Percentiles rank a stretch among this genome's conserved stretches.
phyloP scores from a whole-genome alignment of 2,329 filamentous ascomycete genomes.

The Ceratocystis ficicola region DNA sequence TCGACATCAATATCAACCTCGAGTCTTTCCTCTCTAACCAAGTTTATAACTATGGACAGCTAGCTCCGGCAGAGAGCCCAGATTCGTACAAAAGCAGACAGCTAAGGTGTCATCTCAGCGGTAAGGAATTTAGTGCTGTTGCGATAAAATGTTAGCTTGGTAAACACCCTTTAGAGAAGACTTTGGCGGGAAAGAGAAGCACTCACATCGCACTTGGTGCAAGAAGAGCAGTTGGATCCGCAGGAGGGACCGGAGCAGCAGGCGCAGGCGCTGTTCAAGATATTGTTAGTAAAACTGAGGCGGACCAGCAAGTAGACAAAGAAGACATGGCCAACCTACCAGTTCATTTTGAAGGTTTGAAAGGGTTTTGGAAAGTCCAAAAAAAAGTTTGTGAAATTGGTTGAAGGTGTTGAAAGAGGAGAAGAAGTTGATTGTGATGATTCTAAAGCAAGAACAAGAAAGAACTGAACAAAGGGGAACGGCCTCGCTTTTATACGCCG shows the following conservation, averaged over 20 bases:
- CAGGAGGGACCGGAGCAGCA: constrained; percentile 18
- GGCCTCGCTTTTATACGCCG: constrained; percentile 11
- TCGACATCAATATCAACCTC: not conserved
- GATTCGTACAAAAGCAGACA: not conserved
- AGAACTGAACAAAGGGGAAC: not conserved
- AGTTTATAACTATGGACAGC: not conserved
- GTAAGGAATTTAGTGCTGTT: constrained; percentile 10
- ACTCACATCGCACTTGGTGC: constrained; percentile 17
- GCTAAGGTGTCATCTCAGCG: constrained; percentile 3
- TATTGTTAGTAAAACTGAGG: not conserved
- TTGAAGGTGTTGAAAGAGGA: not conserved
- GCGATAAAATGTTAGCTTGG: not conserved
- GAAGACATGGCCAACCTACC: constrained; percentile 14
- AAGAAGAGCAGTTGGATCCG: constrained; percentile 13
- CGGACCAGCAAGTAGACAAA: not conserved
- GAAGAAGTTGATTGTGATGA: constrained; percentile 6
- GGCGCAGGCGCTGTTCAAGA: constrained; percentile 17
- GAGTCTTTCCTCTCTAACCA: not conserved
- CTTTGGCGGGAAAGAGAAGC: too few species aligned
- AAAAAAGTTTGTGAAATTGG: constrained; percentile 9
- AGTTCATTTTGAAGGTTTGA: constrained; percentile 22
- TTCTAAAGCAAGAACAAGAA: constrained; percentile 5
- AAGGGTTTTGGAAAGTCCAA: constrained; percentile 1
- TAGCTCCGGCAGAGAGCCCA: constrained; percentile 8
- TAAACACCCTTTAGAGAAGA: not conserved